phyloP scores from a whole-genome alignment of 164 flowering plant genomes.

The Tinospora cordifolia region DNA sequence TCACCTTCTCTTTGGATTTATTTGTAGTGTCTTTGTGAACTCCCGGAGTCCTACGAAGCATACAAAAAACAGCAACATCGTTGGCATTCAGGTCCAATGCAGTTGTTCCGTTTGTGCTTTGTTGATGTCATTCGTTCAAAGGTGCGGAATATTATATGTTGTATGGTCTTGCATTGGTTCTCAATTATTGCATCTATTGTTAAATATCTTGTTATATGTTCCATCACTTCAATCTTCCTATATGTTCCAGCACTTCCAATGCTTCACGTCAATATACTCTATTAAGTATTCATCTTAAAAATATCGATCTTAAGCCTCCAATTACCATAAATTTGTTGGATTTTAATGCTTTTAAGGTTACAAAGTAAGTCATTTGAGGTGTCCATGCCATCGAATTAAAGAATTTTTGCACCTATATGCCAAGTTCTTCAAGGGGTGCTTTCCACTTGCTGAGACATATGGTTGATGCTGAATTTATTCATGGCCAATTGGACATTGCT shows the following conservation, averaged over 20 bases:
- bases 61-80: slow-evolving; percentile 96
- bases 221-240: background rate
- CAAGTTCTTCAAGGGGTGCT: background rate
- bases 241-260: background rate
- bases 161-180: background rate
- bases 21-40: slow-evolving; percentile 85
- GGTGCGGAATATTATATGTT: slow-evolving; percentile 27
- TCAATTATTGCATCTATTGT: background rate
- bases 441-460: background rate
- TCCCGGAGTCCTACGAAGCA: slow-evolving; percentile 94
- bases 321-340: background rate
- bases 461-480: too few species aligned
- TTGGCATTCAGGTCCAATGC: slow-evolving; percentile 99
- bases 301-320: background rate
- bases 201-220: background rate
- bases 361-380: background rate
- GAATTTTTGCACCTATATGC: background rate
- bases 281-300: background rate
- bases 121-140: slow-evolving; percentile 64
- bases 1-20: background rate
- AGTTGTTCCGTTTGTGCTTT: slow-evolving; percentile 81
- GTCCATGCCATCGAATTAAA: background rate
- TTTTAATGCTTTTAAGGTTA: background rate
- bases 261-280: background rate
- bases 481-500: background rate